Conservation (phyloP, 495 filamentous ascomycete species). For the Penicillium psychrofluorescens region DNA sequence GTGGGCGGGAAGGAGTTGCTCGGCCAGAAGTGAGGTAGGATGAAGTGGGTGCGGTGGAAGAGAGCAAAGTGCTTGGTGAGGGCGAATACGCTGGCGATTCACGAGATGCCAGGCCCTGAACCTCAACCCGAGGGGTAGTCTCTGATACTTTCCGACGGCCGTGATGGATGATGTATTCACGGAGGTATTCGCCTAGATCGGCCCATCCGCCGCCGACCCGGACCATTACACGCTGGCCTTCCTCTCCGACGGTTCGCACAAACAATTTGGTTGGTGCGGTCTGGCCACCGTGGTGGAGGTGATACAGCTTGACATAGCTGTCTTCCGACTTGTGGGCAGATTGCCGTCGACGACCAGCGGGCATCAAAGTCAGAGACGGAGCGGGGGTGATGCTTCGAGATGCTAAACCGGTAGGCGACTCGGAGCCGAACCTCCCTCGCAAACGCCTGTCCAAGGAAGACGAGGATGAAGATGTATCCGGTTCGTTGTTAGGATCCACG, state of each 20-base stretch:
- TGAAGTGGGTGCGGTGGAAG: slow-evolving; percentile 9
- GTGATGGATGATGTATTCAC: slow-evolving; percentile 87
- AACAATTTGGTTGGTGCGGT: slow-evolving; percentile 87
- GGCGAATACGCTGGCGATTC: slow-evolving; percentile 24
- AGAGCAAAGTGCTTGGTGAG: slow-evolving; percentile 15
- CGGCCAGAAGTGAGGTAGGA: slow-evolving; percentile 16
- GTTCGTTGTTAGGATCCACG: slow-evolving; percentile 24
- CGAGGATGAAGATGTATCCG: slow-evolving; percentile 23
- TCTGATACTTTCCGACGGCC: slow-evolving; percentile 44
- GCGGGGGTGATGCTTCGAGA: slow-evolving; percentile 46
- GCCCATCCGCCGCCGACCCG: slow-evolving; percentile 96
- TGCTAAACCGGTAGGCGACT: slow-evolving; percentile 27
- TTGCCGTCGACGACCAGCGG: slow-evolving; percentile 41
- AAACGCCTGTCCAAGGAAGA: slow-evolving; percentile 32
- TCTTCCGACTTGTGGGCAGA: slow-evolving; percentile 32
- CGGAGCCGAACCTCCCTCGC: slow-evolving; percentile 24
- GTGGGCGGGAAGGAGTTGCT: slow-evolving; percentile 26
- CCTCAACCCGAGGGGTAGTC: slow-evolving; percentile 32
- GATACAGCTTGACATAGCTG: slow-evolving; percentile 79
- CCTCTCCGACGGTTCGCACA: slow-evolving; percentile 83
- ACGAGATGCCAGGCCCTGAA: slow-evolving; percentile 30
- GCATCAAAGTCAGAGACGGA: slow-evolving; percentile 63
- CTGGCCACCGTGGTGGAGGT: slow-evolving; percentile 77
- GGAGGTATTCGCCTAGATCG: slow-evolving; percentile 89
- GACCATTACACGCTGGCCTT: slow-evolving; percentile 93